phyloP scores from a whole-genome alignment of 208 protist genomes.

The Histomonas meleagridis region DNA sequence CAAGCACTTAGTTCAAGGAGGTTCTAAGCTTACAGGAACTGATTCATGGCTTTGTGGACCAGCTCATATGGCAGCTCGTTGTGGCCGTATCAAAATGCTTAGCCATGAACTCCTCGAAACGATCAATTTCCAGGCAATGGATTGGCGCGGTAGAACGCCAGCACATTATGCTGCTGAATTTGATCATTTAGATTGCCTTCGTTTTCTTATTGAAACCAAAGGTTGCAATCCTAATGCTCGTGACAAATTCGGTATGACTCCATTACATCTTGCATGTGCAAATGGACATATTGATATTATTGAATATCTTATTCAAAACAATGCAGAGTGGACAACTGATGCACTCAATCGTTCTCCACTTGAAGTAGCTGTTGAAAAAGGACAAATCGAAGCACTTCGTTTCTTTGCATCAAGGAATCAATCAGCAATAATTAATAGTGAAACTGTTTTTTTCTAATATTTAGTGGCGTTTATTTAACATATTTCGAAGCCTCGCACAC shows the following conservation, averaged over 20 bases:
- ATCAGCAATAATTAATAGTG: no score
- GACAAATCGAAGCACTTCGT: not conserved
- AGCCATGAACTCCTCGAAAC: not conserved
- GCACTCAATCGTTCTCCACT: not conserved
- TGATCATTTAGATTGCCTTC: not conserved
- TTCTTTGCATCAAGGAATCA: not conserved
- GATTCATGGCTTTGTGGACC: not conserved
- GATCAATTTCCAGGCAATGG: not conserved
- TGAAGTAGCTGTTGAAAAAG: not conserved
- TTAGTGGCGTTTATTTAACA: no score
- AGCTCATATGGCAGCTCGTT: not conserved
- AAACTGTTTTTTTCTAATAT: no score
- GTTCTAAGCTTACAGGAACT: not conserved
- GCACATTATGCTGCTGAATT: constrained; percentile 21
- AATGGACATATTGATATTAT: not conserved
- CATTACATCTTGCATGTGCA: constrained; percentile 1
- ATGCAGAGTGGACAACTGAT: not conserved
- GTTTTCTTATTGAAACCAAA: constrained; percentile 9
- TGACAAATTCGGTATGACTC: constrained; percentile 29
- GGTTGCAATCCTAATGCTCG: not conserved
- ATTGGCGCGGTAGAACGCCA: not conserved
- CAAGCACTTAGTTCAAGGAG: not conserved
- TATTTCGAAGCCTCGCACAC: not conserved
- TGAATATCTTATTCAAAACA: not conserved
- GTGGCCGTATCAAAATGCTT: not conserved